These are phyloP conservation scores for Talaromyces adpressus DNA, from an alignment of 495 filamentous ascomycete species.

Conservation along the genomic window DNA sequence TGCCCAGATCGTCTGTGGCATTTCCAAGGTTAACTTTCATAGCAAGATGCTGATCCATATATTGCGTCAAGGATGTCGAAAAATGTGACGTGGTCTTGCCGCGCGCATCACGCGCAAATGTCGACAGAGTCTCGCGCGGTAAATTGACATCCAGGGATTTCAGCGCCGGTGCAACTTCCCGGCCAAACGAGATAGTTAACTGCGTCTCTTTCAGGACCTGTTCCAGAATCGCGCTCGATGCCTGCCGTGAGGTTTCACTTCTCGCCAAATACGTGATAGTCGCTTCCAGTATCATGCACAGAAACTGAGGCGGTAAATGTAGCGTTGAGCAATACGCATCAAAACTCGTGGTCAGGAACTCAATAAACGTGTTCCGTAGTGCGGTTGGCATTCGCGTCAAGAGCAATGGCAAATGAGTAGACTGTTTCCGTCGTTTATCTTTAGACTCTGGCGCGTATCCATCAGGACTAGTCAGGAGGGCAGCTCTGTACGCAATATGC, in stretches of 20 bases:
- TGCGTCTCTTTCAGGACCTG: constrained; percentile 33
- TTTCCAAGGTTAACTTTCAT: constrained; percentile 37
- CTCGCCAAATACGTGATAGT: constrained; percentile 20
- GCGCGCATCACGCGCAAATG: constrained; percentile 15
- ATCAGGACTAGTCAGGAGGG: constrained; percentile 26
- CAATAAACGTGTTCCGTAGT: constrained; percentile 41
- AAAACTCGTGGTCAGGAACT: constrained; percentile 44
- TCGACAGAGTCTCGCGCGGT: constrained; percentile 23
- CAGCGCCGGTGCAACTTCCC: constrained; percentile 31
- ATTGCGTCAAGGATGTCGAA: constrained; percentile 31
- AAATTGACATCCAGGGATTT: constrained; percentile 42
- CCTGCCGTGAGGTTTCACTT: neutral
- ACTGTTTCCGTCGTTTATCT: constrained; percentile 14
- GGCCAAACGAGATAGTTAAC: constrained; percentile 32
- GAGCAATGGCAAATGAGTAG: constrained; percentile 45
- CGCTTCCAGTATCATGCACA: constrained; percentile 25
- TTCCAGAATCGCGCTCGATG: constrained; percentile 17
- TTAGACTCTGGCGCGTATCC: constrained; percentile 1
- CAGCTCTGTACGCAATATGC: constrained; percentile 40
- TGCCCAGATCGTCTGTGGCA: neutral
- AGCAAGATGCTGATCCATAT: constrained; percentile 41
- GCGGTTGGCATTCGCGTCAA: constrained; percentile 43
- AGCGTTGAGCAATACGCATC: constrained; percentile 41
- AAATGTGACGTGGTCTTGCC: constrained; percentile 23
- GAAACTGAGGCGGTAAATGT: constrained; percentile 31